Evolutionary conservation across 1,139 yeast genomes (phyloP).

Genomic region (Sugiyamaella castrensis): DNA sequence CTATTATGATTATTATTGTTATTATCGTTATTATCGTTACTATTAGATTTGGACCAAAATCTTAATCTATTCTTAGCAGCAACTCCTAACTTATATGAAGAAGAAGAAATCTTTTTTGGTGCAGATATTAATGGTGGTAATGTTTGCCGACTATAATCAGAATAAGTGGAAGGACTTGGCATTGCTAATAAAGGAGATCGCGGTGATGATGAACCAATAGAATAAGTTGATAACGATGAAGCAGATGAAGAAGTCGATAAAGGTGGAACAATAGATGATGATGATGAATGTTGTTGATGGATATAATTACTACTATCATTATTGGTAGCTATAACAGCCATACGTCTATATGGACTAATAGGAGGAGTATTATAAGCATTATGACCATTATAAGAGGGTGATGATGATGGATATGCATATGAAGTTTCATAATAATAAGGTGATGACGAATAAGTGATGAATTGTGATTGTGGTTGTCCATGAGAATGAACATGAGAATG

Average conservation of each 20-base stretch:
- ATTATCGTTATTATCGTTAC: background rate
- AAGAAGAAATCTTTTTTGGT: background rate
- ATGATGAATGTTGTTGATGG: constrained; percentile 4
- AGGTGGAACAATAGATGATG: constrained; percentile 11
- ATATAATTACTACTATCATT: background rate
- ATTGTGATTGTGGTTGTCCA: constrained; percentile 5
- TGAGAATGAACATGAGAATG: constrained; percentile 2
- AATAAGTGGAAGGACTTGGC: constrained; percentile 13
- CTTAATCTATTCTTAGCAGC: constrained; percentile 8
- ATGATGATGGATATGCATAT: constrained; percentile 2
- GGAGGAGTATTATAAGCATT: constrained; percentile 17
- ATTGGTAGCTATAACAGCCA: background rate
- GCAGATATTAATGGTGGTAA: constrained; percentile 2
- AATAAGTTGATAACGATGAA: constrained; percentile 12
- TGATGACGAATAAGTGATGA: background rate
- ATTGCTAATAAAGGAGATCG: constrained; percentile 11
- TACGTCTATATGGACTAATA: constrained; percentile 13
- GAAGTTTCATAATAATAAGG: background rate
- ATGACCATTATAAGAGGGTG: constrained; percentile 3
- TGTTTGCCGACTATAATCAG: constrained; percentile 1
- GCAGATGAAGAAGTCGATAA: constrained; percentile 15
- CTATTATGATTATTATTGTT: background rate
- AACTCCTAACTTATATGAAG: background rate
- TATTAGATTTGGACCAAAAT: constrained; percentile 10
- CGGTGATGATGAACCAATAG: constrained; percentile 13